Evolutionary conservation across 345 rosid genomes (phyloP), one percentile per base, ranked within the genome.

Genomic region (Dovyalis caffra): DNA sequence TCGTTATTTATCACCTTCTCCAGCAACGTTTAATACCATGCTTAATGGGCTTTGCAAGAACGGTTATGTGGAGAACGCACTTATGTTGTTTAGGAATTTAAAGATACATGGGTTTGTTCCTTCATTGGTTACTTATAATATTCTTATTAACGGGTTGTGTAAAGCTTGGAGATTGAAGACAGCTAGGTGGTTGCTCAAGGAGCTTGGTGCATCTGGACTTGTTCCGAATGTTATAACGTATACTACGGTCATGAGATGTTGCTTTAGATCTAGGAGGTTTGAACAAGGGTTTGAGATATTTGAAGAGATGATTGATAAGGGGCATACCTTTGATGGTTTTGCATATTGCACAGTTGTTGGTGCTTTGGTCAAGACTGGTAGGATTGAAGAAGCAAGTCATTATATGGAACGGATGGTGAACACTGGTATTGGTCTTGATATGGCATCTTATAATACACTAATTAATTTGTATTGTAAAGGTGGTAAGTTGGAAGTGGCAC

Each of bases 21-120:
- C 68, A 0, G 85, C 90, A 43, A 89, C 99, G 4, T 86, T 81
- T 77, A 95, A 93, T 80, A 87, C 87, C 31, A 77, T 91, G 74
- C 82, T 95, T 29, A 88, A 93, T 82, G 98, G 97, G 11, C 91
- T 95, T 25, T 91, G 94, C 84, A 93, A 86, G 78, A 83, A 84
- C 62, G 92, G 96, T 49, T 86, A 68, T 78, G 62, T 75, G 2
- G 60, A 62, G 18, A 82, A 88, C 71, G 98, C 97, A 5, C 74
- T 91, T 21, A 80, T 58, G 87, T 68, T 89, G 28, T 90, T 93
- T 70, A 82, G 89, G 71, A 69, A 77, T 60, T 79, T 91, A 60
- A 85, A 89, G 75, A 74, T 74, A 32, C 79, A 86, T 80, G 94
- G 93, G 47, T 83, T 91, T 76, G 82, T 74, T 69, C 96, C 95